These are phyloP conservation scores for Dactylellina leptospora DNA, from an alignment of 2,329 filamentous ascomycete genomes.

Conservation along the genomic window DNA sequence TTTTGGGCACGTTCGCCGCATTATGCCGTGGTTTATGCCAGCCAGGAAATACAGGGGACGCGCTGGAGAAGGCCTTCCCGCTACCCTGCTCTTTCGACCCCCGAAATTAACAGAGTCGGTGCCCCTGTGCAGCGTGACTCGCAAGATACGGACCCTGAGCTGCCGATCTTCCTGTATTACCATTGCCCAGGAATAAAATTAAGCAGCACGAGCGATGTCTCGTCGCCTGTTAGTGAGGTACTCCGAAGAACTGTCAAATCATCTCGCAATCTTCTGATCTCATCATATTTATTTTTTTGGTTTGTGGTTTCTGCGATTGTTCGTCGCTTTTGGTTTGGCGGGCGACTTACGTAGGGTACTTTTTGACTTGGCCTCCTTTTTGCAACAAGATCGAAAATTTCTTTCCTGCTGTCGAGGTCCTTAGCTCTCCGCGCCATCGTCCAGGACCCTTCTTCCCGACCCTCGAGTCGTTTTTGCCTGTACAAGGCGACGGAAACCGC, in stretches of 20 bases:
- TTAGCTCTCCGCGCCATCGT: conserved; percentile 7
- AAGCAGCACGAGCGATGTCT: neutral
- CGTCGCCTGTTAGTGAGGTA: neutral
- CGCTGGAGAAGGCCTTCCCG: conserved; percentile 14
- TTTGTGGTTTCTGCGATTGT: neutral
- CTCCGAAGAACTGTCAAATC: conserved; percentile 1
- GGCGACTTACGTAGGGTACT: neutral
- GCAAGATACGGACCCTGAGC: conserved; percentile 44
- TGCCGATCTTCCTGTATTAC: conserved; percentile 17
- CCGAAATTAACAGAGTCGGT: conserved; percentile 40
- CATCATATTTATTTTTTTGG: neutral
- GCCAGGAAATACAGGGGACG: neutral
- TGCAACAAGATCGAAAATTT: conserved; percentile 11
- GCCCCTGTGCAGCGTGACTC: conserved; percentile 20
- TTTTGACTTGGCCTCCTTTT: conserved; percentile 9
- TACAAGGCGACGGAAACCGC: neutral
- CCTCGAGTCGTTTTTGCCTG: neutral
- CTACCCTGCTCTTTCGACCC: conserved; percentile 8
- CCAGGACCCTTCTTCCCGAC: conserved; percentile 2
- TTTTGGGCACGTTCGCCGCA: conserved; percentile 10
- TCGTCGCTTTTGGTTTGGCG: neutral
- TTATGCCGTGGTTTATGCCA: conserved; percentile 42
- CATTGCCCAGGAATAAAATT: conserved; percentile 1
- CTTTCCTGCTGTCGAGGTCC: neutral
- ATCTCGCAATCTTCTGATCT: neutral